Evolutionary conservation across 495 filamentous ascomycete genomes (phyloP).

Genomic region (Penicilliopsis zonata): DNA sequence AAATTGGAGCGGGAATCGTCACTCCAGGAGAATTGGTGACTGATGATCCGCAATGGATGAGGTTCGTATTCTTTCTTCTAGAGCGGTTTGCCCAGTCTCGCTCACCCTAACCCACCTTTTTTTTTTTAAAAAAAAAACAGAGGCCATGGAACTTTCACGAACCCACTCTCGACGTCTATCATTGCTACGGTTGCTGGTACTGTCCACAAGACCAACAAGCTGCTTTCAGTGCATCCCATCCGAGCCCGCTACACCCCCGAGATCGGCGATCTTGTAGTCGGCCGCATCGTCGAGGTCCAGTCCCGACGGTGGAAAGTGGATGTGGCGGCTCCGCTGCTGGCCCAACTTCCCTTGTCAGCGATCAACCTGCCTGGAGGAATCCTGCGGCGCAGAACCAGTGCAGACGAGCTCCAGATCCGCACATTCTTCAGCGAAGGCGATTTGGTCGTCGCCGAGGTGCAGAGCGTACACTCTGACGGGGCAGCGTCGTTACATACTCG

Average conservation of each 20-base stretch:
- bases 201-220: conserved; percentile 84
- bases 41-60: conserved; percentile 92
- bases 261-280: conserved; percentile 90
- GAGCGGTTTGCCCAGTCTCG: conserved; percentile 2
- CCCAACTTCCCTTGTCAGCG: conserved; percentile 66
- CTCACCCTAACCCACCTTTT: conserved; percentile 2
- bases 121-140: conserved; percentile 17
- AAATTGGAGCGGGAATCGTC: conserved; percentile 43
- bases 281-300: conserved; percentile 86
- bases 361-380: conserved; percentile 96
- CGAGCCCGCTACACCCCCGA: conserved; percentile 91
- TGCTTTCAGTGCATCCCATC: conserved; percentile 78
- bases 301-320: conserved; percentile 88
- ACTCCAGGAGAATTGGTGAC: conserved; percentile 88
- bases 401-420: conserved; percentile 91
- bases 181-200: conserved; percentile 79
- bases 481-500: conserved; percentile 80
- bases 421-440: conserved; percentile 89
- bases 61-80: conserved; percentile 34
- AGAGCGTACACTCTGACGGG: conserved; percentile 69
- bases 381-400: conserved; percentile 76
- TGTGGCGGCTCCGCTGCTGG: conserved; percentile 71
- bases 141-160: conserved; percentile 72
- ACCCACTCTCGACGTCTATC: conserved; percentile 51
- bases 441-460: conserved; percentile 81